Conservation (phyloP, 2,329 filamentous ascomycete genomes). For the Alternaria sp. region DNA sequence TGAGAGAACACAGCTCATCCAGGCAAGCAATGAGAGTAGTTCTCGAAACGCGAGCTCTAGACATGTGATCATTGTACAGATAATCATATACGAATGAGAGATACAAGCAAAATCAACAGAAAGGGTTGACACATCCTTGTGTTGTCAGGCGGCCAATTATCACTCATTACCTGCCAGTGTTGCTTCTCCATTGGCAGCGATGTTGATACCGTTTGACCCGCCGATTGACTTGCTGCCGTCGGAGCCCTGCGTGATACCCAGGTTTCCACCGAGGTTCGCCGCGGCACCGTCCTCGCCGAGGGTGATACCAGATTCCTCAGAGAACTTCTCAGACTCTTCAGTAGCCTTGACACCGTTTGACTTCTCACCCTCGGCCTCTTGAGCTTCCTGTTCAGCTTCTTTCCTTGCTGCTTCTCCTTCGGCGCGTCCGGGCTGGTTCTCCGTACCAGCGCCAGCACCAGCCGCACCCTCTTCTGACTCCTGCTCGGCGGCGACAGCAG, state of each 20-base stretch:
- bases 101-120: neutral
- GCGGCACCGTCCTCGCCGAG: constrained; percentile 31
- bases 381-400: constrained; percentile 24
- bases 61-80: neutral
- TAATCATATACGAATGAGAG: neutral
- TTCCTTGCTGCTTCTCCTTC: constrained; percentile 18
- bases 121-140: neutral
- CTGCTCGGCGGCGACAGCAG: constrained; percentile 4
- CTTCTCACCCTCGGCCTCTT: constrained; percentile 25
- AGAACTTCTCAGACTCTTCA: constrained; percentile 39
- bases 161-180: constrained; percentile 30
- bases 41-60: neutral
- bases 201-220: constrained; percentile 40
- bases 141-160: neutral
- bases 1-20: neutral
- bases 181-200: constrained; percentile 34
- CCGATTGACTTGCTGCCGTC: constrained; percentile 42
- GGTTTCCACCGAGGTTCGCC: constrained; percentile 38
- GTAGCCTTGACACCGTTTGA: constrained; percentile 35
- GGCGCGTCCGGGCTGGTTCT: constrained; percentile 27
- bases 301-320: constrained; percentile 36
- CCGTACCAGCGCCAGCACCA: constrained; percentile 20
- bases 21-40: neutral
- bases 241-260: constrained; percentile 41
- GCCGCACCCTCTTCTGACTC: constrained; percentile 7